A percentile compares a stretch with the other conserved stretches of the same genome.
Evolutionary conservation across 1,284 basidiomycete genomes (phyloP).

Genomic region (Moesziomyces antarcticus): DNA sequence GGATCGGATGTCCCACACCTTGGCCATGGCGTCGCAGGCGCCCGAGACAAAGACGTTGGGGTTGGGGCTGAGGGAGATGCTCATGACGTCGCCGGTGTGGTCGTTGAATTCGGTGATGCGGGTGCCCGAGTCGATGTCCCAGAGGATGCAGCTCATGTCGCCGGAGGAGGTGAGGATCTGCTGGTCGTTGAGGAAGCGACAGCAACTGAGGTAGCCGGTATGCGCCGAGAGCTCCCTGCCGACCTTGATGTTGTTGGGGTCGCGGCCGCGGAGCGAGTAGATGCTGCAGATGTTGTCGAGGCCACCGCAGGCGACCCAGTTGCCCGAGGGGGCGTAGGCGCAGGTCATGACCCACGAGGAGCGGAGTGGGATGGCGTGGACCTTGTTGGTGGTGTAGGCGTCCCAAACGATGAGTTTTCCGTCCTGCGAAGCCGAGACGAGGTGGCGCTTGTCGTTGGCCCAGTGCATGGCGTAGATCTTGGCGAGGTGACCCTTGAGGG

Average conservation of each 20-base stretch:
- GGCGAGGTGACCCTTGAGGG: slow-evolving; percentile 94
- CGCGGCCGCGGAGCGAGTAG: slow-evolving; percentile 80
- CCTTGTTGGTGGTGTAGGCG: slow-evolving; percentile 99
- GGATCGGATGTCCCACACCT: slow-evolving; percentile 97
- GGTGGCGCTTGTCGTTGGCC: slow-evolving; percentile 93
- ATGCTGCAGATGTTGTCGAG: slow-evolving; percentile 99
- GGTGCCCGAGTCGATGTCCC: slow-evolving; percentile 98
- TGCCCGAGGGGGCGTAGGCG: slow-evolving; percentile 95
- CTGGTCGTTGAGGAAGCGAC: slow-evolving; percentile 96
- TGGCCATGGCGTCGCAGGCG: slow-evolving; percentile 96
- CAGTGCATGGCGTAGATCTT: slow-evolving; percentile 99
- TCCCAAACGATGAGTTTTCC: slow-evolving; percentile 99
- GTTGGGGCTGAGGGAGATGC: slow-evolving; percentile 87
- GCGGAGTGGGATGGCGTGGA: slow-evolving; percentile 95
- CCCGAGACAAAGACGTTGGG: slow-evolving; percentile 97
- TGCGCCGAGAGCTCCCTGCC: slow-evolving; percentile 91
- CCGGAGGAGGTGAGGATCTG: slow-evolving; percentile 97
- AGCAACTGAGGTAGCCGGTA: slow-evolving; percentile 96
- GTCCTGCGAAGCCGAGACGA: slow-evolving; percentile 98
- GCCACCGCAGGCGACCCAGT: slow-evolving; percentile 97
- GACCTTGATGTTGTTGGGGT: slow-evolving; percentile 70
- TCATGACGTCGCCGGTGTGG: slow-evolving; percentile 98
- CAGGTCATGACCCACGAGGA: slow-evolving; percentile 99
- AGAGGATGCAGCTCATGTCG: slow-evolving; percentile 99
- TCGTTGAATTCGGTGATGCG: slow-evolving; percentile 96